These are phyloP conservation scores for Aspergillus egyptiacus DNA, from an alignment of 495 filamentous ascomycete species.

Conservation along the genomic window DNA sequence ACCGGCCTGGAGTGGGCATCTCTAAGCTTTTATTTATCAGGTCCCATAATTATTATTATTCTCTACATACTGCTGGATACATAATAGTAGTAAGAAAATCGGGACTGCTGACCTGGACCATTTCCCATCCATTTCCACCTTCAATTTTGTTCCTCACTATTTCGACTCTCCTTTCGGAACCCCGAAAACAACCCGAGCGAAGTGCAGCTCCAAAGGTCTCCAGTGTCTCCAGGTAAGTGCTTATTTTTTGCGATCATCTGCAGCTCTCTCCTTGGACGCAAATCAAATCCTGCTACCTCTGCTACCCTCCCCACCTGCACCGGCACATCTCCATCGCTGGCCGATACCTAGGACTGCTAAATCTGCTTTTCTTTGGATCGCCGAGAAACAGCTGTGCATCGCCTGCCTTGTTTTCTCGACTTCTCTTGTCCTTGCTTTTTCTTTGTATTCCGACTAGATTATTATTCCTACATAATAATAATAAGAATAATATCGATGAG, in stretches of 20 bases:
- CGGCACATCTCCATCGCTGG: constrained; percentile 6
- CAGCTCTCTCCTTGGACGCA: background rate
- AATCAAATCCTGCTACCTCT: constrained; percentile 1
- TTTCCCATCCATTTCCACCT: background rate
- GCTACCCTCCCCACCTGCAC: constrained; percentile 10
- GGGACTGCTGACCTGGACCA: background rate
- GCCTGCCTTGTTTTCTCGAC: constrained; percentile 3
- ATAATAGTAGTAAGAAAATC: no score
- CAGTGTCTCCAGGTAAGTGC: no score
- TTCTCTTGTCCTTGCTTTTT: constrained; percentile 1
- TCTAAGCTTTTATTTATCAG: background rate
- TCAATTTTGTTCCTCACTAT: no score
- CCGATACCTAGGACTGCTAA: constrained; percentile 1
- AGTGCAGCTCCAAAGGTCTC: no score
- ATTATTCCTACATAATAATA: constrained; percentile 7
- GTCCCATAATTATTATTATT: background rate
- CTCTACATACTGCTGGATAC: no score
- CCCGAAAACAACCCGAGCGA: no score
- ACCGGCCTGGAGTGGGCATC: background rate
- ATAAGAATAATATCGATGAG: constrained; percentile 5
- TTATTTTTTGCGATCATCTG: background rate
- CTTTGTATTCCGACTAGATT: constrained; percentile 8
- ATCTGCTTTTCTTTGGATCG: constrained; percentile 7
- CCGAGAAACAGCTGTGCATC: constrained; percentile 1
- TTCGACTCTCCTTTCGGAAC: no score